These are phyloP conservation scores for Dacryopinax spathularia DNA, from an alignment of 768 basidiomycete genomes.

Conservation along the genomic window DNA sequence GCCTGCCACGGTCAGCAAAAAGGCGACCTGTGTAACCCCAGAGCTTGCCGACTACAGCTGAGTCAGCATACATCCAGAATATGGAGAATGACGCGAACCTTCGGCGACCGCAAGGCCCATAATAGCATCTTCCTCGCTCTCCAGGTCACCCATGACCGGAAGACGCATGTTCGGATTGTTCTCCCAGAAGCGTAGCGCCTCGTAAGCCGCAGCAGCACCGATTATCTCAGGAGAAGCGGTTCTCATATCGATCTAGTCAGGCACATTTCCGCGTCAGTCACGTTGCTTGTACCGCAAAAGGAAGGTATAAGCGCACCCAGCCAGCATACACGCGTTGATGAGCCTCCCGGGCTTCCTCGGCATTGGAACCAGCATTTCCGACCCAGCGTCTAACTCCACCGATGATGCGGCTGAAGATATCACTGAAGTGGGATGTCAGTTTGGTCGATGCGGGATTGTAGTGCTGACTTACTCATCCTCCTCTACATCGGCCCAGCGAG, in stretches of 20 bases:
- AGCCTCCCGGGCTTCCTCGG: not conserved
- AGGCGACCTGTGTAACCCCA: conserved; percentile 1
- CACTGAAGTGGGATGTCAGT: not conserved
- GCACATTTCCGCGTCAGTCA: not conserved
- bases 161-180: not conserved
- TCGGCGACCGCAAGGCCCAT: not conserved
- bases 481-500: not conserved
- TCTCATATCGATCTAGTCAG: not conserved
- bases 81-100: not conserved
- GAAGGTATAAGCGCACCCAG: not conserved
- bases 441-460: not conserved
- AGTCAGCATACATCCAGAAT: not conserved
- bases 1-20: not conserved
- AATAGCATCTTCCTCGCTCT: not conserved
- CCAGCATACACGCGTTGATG: conserved; percentile 1
- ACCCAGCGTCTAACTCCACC: not conserved
- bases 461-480: not conserved
- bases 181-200: conserved; percentile 2
- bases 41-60: not conserved
- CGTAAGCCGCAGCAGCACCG: not conserved
- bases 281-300: not conserved
- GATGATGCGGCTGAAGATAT: not conserved
- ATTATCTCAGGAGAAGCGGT: not conserved
- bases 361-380: conserved; percentile 3
- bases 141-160: not conserved